phyloP scores from a whole-genome alignment of 257 asterid genomes.

The Nicotiana paniculata region DNA sequence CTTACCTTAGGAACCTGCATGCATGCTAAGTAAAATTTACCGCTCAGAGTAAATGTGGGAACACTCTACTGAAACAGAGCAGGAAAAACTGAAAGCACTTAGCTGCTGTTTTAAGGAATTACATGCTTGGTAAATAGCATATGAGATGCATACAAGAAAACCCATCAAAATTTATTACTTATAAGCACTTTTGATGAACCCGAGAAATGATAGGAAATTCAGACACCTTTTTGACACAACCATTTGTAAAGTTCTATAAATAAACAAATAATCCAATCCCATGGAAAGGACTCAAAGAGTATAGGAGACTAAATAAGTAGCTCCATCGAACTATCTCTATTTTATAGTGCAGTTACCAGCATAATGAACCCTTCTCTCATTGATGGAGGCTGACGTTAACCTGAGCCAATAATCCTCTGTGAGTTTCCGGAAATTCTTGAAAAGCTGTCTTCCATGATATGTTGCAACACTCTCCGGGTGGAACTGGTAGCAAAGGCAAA shows the following conservation, averaged over 20 bases:
- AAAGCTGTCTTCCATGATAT: slow-evolving; percentile 71
- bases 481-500: slow-evolving; percentile 44
- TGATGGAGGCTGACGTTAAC: slow-evolving; percentile 44
- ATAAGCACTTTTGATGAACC: not conserved
- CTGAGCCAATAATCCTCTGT: slow-evolving; percentile 76
- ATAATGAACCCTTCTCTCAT: slow-evolving; percentile 35
- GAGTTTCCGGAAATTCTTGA: slow-evolving; percentile 76
- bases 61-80: not conserved
- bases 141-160: not conserved
- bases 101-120: not conserved
- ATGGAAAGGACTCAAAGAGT: not conserved
- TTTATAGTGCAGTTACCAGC: slow-evolving; percentile 53
- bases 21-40: slow-evolving; percentile 86
- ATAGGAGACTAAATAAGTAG: not conserved
- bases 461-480: slow-evolving; percentile 98
- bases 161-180: not conserved
- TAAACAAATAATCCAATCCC: not conserved
- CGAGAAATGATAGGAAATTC: not conserved
- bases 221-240: not conserved
- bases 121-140: not conserved
- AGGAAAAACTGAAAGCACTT: not conserved
- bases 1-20: slow-evolving; percentile 69
- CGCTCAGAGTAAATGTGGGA: slow-evolving; percentile 53
- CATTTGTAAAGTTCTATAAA: not conserved
- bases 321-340: not conserved